Evolutionary conservation across 2,329 filamentous ascomycete genomes (phyloP).

Genomic region (Lecanicillium sp.): DNA sequence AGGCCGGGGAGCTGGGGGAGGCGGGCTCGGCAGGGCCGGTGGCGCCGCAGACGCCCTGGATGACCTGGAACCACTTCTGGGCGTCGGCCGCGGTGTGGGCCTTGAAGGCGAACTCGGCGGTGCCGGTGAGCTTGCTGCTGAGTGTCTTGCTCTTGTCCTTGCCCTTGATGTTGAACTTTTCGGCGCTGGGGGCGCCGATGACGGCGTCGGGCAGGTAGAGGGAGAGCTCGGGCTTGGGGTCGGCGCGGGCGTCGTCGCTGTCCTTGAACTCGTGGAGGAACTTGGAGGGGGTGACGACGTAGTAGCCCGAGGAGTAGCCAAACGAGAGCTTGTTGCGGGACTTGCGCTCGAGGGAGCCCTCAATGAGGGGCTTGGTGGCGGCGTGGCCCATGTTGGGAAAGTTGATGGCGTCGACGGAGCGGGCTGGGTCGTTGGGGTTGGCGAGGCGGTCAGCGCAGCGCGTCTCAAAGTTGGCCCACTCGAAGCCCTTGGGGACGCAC

Average conservation of each 20-base stretch:
- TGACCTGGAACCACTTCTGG: conserved; percentile 75
- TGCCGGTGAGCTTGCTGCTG: conserved; percentile 73
- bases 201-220: conserved; percentile 89
- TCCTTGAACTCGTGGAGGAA: conserved; percentile 97
- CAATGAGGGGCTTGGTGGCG: conserved; percentile 75
- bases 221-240: conserved; percentile 78
- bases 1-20: conserved; percentile 17
- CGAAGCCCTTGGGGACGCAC: conserved; percentile 74
- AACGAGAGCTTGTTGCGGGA: conserved; percentile 75
- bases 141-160: conserved; percentile 82
- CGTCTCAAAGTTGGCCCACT: conserved; percentile 80
- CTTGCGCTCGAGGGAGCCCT: conserved; percentile 85
- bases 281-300: conserved; percentile 80
- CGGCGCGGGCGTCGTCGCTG: conserved; percentile 63
- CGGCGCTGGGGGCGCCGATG: conserved; percentile 63
- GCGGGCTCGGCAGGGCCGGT: conserved; percentile 31
- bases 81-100: conserved; percentile 76
- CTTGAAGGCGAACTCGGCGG: conserved; percentile 79
- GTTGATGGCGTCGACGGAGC: conserved; percentile 64
- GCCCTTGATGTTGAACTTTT: conserved; percentile 92
- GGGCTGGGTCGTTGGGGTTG: conserved; percentile 67
- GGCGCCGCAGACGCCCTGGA: conserved; percentile 55
- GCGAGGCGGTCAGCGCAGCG: conserved; percentile 69
- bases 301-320: conserved; percentile 76
- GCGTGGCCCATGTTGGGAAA: conserved; percentile 88